These are phyloP conservation scores for Rauvolfia tetraphylla DNA, from an alignment of 257 asterid species.

Conservation along the genomic window DNA sequence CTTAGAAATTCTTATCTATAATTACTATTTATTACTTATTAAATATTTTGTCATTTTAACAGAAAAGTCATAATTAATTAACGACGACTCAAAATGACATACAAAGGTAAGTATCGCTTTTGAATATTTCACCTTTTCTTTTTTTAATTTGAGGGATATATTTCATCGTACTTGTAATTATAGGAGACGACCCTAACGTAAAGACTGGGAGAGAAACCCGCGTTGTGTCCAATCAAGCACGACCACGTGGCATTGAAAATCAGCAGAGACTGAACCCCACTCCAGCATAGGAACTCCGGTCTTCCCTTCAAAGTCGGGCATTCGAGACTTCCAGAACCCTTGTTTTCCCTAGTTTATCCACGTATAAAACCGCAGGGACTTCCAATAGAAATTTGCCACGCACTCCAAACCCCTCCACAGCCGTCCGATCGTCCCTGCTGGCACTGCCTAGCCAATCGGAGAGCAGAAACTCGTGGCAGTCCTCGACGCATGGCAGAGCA, in stretches of 20 bases:
- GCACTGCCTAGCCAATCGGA: constrained; percentile 43
- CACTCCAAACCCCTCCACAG: background rate
- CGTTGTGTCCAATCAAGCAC: background rate
- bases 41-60: too few relatives aligned
- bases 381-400: constrained; percentile 55
- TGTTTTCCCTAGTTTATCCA: constrained; percentile 27
- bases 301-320: constrained; percentile 1
- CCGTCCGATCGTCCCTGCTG: constrained; percentile 55
- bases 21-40: too few relatives aligned
- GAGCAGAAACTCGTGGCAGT: constrained; percentile 34
- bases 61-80: too few relatives aligned
- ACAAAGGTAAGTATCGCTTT: too few relatives aligned
- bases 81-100: too few relatives aligned
- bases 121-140: too few relatives aligned
- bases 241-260: background rate
- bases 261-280: background rate
- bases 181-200: background rate
- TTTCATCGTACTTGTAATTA: too few relatives aligned
- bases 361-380: constrained; percentile 26
- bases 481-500: background rate
- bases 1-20: too few relatives aligned
- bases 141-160: background rate
- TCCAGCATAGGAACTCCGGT: constrained; percentile 7
- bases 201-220: background rate
- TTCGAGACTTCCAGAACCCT: constrained; percentile 47